phyloP scores from a whole-genome alignment of 257 asterid species.

The Linderniella brevidens region DNA sequence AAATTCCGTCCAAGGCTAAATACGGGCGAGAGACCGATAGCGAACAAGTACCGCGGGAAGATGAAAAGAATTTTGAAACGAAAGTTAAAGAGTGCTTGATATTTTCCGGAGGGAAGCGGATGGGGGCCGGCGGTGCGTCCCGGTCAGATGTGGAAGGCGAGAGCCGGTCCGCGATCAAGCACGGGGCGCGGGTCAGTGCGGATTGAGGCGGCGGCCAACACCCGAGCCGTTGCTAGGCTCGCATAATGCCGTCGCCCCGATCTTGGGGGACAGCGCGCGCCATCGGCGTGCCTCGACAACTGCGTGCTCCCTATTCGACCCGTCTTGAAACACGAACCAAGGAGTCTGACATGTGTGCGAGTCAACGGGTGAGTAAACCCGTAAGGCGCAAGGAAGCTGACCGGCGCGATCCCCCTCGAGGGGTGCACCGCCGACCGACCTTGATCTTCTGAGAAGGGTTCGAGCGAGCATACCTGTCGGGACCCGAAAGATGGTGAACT shows the following conservation, averaged over 20 bases:
- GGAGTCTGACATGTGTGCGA: slow-evolving; percentile 2
- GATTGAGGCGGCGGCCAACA: too few relatives aligned
- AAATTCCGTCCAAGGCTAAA: too few relatives aligned
- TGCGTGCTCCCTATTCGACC: slow-evolving; percentile 6
- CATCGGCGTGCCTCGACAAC: too few relatives aligned
- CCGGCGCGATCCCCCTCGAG: slow-evolving; percentile 12
- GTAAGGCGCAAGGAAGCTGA: slow-evolving; percentile 9
- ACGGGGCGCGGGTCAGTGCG: too few relatives aligned
- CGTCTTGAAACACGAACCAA: neutral
- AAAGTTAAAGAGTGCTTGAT: slow-evolving; percentile 24
- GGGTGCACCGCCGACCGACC: slow-evolving; percentile 14
- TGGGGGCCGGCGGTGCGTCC: slow-evolving; percentile 27
- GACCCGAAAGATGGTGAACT: slow-evolving; percentile 48
- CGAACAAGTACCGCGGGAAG: too few relatives aligned
- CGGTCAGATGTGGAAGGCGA: slow-evolving; percentile 25
- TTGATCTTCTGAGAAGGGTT: slow-evolving; percentile 15
- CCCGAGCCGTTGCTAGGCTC: too few relatives aligned
- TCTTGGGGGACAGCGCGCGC: too few relatives aligned
- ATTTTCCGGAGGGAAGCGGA: slow-evolving; percentile 26
- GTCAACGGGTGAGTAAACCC: neutral
- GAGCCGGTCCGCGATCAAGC: too few relatives aligned
- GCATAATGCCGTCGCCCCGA: too few relatives aligned
- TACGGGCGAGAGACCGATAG: too few relatives aligned
- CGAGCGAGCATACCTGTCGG: slow-evolving; percentile 32
- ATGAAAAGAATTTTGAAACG: neutral